phyloP scores from a whole-genome alignment of 371 early-diverging fungal genomes.

The Dichotomocladium elegans region DNA sequence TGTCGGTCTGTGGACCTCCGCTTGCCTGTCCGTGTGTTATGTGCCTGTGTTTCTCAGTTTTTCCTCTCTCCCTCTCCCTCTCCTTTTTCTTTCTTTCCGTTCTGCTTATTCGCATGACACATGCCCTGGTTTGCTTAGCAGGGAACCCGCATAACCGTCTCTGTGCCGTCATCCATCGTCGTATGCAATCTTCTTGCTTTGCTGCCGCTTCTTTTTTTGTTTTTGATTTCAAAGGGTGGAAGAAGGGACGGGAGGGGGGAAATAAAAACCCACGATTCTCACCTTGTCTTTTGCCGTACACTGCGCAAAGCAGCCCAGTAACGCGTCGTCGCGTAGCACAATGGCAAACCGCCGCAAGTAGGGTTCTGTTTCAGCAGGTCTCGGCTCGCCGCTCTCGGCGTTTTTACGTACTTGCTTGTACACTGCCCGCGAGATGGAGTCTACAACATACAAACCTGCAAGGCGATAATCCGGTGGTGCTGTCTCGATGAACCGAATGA shows the following conservation, averaged over 20 bases:
- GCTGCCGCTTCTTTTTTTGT: no score
- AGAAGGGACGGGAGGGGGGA: background rate
- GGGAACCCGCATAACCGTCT: background rate
- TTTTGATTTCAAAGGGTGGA: no score
- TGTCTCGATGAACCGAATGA: constrained; percentile 50
- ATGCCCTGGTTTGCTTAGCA: background rate
- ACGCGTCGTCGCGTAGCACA: constrained; percentile 27
- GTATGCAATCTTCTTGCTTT: no score
- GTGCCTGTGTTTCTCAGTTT: no score
- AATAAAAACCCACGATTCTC: constrained; percentile 5
- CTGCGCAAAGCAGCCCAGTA: constrained; percentile 27
- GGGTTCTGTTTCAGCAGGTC: constrained; percentile 20
- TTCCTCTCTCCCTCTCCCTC: no score
- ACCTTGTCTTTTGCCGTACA: constrained; percentile 49
- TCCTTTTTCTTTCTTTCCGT: no score
- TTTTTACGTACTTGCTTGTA: constrained; percentile 33
- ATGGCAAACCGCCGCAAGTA: constrained; percentile 39
- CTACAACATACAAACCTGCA: constrained; percentile 66
- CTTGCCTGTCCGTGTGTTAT: no score
- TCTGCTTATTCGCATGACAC: background rate
- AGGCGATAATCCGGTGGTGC: constrained; percentile 59
- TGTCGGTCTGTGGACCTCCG: no score
- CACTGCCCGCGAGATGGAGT: constrained; percentile 57
- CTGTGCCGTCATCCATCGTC: no score
- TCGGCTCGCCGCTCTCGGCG: constrained; percentile 20